Evolutionary conservation across 805 yeast genomes (phyloP).

Genomic region (Pichia gijzeniarum): DNA sequence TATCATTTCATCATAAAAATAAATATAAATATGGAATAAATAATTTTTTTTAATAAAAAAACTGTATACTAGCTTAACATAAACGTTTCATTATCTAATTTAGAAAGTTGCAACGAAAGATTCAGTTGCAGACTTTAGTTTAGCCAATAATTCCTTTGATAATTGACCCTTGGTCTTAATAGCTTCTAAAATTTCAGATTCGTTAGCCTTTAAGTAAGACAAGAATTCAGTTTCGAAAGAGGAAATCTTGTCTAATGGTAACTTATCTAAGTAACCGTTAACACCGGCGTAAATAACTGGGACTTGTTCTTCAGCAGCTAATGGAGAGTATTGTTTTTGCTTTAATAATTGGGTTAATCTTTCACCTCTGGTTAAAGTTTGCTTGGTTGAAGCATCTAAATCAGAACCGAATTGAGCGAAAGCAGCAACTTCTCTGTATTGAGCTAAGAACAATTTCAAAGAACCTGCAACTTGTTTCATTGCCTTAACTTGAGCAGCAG

Average conservation of each 20-base stretch:
- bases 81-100: conserved; percentile 18
- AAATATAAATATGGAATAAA: conserved; percentile 19
- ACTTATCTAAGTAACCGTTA: conserved; percentile 92
- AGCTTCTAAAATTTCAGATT: conserved; percentile 73
- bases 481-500: conserved; percentile 99
- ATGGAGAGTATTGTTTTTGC: conserved; percentile 95
- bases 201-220: conserved; percentile 87
- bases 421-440: conserved; percentile 99
- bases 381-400: conserved; percentile 99
- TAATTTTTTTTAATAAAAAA: conserved; percentile 10
- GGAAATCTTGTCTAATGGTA: conserved; percentile 80
- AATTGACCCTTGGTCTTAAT: conserved; percentile 88
- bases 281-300: conserved; percentile 99
- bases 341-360: conserved; percentile 98
- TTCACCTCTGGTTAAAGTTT: conserved; percentile 99
- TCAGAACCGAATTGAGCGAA: conserved; percentile 99
- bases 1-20: conserved; percentile 19
- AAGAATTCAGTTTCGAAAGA: conserved; percentile 91
- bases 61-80: conserved; percentile 11
- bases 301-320: conserved; percentile 98
- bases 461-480: conserved; percentile 99
- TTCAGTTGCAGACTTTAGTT: conserved; percentile 88
- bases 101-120: conserved; percentile 87
- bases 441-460: conserved; percentile 99
- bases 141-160: conserved; percentile 76